Base-by-base conservation (phyloP, 257 asterid species). In the Nicotiana benthamiana region DNA sequence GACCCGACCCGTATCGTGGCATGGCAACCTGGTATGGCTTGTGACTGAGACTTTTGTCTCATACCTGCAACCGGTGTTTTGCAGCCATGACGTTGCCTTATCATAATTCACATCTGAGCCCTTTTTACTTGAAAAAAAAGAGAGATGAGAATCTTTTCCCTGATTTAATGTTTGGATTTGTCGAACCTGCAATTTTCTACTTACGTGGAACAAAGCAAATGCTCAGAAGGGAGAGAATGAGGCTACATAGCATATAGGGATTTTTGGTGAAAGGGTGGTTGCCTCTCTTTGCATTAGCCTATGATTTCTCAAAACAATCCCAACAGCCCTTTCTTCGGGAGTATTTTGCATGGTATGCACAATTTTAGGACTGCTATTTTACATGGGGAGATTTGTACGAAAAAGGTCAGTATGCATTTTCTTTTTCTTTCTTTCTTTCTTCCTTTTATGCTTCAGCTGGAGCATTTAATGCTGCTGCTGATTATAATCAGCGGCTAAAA, bases 231-330 rank as follows among this genome's bases (percentile, higher is more conserved):
- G 24, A 67, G 53, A 28, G 36, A 43, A 80, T 54, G 83, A 80
- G 80, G 80, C 62, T 34, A n/a, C 75, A 4, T 10, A 9, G 83
- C 34, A 32, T 30, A 48, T 67, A 48, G 22, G 82, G 84, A 86
- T 32, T 70, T 82, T 82, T 62, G 11, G 70, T 54, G 75, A 8
- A 81, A 83, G 89, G 90, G 90, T 75, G 89, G 91, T 90, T 90
- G 90, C 91, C 91, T 84, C 88, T 86, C 83, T 86, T 86, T 83
- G 86, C n/a, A 1, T 52, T 32, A 36, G 87, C 89, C 89, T 3
- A 64, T 2, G 84, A 75, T 80, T 84, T 82, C 82, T 11, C 26
- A 12, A 10, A 68, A 20, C 3, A 59, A 48, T 34, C 79, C 24
- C 67, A 82, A 82, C 85, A 61, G 24, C 30, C 79, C 75, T 40